A percentile compares a stretch with the other conserved stretches of the same genome.
These are phyloP conservation scores for Blastobotrys malaysiensis DNA, from an alignment of 1,139 yeast genomes.

Conservation along the genomic window DNA sequence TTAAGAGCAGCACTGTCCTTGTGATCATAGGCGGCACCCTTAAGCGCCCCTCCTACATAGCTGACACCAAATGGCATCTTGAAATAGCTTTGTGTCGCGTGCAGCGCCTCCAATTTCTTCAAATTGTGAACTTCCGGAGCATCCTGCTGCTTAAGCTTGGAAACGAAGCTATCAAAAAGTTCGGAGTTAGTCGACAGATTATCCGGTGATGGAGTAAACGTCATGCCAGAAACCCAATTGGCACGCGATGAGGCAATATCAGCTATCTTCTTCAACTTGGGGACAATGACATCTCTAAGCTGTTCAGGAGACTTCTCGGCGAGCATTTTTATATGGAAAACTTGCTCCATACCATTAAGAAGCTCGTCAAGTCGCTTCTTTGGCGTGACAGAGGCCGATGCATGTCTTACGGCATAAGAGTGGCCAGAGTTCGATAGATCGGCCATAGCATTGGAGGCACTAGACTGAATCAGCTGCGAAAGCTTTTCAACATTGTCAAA, in stretches of 20 bases:
- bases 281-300: slow-evolving; percentile 49
- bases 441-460: slow-evolving; percentile 75
- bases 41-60: slow-evolving; percentile 65
- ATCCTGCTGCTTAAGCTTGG: slow-evolving; percentile 3
- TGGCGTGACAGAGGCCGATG: slow-evolving; percentile 59
- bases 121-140: slow-evolving; percentile 4
- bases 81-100: slow-evolving; percentile 43
- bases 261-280: slow-evolving; percentile 55
- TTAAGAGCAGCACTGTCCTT: slow-evolving; percentile 83
- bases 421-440: slow-evolving; percentile 86
- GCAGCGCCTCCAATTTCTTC: slow-evolving; percentile 9
- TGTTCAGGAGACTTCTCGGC: slow-evolving; percentile 55
- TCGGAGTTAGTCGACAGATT: slow-evolving; percentile 13
- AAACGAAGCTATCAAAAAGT: slow-evolving; percentile 16
- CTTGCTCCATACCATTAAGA: slow-evolving; percentile 69
- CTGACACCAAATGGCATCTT: slow-evolving; percentile 86
- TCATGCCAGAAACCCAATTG: slow-evolving; percentile 23
- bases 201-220: slow-evolving; percentile 21
- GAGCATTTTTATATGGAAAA: slow-evolving; percentile 61
- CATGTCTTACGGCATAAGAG: slow-evolving; percentile 65
- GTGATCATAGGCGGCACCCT: slow-evolving; percentile 63
- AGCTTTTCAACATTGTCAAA: slow-evolving; percentile 68
- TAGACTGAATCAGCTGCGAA: slow-evolving; percentile 62
- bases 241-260: slow-evolving; percentile 21
- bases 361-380: slow-evolving; percentile 58